Evolutionary conservation across 1,139 yeast species (phyloP).

Genomic region (Suhomyces ambrosiae): DNA sequence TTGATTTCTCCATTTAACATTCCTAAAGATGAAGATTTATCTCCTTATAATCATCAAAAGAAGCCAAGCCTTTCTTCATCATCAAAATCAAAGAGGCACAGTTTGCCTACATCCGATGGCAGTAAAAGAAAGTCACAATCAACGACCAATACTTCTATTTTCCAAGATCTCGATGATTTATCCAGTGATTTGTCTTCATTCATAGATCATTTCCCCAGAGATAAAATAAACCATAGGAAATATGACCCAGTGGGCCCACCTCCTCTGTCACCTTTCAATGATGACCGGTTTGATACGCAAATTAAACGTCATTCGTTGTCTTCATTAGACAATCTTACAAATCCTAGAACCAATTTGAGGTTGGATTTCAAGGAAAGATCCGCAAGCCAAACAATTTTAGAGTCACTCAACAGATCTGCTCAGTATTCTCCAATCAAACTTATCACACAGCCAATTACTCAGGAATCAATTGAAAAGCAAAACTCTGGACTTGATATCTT

Average conservation of each 20-base stretch:
- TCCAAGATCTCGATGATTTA: slow-evolving; percentile 34
- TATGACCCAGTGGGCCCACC: background rate
- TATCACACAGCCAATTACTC: background rate
- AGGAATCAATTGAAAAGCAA: slow-evolving; percentile 11
- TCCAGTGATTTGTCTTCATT: slow-evolving; percentile 33
- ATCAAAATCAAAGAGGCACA: slow-evolving; percentile 12
- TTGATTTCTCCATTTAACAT: slow-evolving; percentile 5
- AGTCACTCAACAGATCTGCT: slow-evolving; percentile 7
- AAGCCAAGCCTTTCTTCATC: slow-evolving; percentile 6
- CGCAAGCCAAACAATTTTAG: slow-evolving; percentile 13
- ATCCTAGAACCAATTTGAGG: slow-evolving; percentile 1
- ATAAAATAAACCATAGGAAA: background rate
- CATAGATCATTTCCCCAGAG: slow-evolving; percentile 9
- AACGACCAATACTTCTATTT: slow-evolving; percentile 31
- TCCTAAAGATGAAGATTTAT: background rate
- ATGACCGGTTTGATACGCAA: background rate
- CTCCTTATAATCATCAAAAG: background rate
- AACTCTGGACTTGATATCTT: slow-evolving; percentile 20
- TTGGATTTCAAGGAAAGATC: slow-evolving; percentile 7
- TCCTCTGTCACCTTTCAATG: slow-evolving; percentile 5
- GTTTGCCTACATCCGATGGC: slow-evolving; percentile 12
- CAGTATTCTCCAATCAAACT: slow-evolving; percentile 5
- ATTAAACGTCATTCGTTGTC: slow-evolving; percentile 13
- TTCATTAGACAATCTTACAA: slow-evolving; percentile 10
- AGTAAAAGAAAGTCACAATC: slow-evolving; percentile 27